Conservation (phyloP, 2,329 filamentous ascomycete species). For the Arachnomyces sp. region DNA sequence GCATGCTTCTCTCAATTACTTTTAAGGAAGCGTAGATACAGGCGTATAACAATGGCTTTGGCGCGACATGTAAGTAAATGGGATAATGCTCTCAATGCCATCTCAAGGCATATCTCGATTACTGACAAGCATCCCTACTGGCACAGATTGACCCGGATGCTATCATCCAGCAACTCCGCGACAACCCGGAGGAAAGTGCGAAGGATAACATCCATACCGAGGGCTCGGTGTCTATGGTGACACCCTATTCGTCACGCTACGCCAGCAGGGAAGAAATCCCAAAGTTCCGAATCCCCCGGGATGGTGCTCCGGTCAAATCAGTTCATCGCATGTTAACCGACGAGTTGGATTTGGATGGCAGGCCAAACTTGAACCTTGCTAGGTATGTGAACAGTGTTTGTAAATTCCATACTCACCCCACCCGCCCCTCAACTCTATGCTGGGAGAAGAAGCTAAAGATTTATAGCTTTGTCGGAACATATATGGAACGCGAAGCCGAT, state of each 20-base stretch:
- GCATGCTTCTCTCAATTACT: too few relatives aligned
- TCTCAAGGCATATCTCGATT: not conserved
- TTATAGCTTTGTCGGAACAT: slow-evolving; percentile 58
- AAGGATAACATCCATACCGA: slow-evolving; percentile 21
- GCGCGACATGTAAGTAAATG: slow-evolving; percentile 6
- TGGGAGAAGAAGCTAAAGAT: slow-evolving; percentile 1
- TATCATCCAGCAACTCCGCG: slow-evolving; percentile 19
- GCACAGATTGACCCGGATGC: slow-evolving; percentile 21
- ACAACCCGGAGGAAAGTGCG: slow-evolving; percentile 16
- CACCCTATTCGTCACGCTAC: slow-evolving; percentile 28
- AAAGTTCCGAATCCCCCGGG: slow-evolving; percentile 25
- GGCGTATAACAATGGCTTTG: slow-evolving; percentile 2
- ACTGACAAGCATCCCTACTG: not conserved
- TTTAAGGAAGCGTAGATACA: too few relatives aligned
- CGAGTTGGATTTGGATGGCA: slow-evolving; percentile 56
- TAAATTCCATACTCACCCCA: not conserved
- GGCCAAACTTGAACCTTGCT: slow-evolving; percentile 60
- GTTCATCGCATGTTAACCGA: slow-evolving; percentile 59
- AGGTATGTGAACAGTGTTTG: slow-evolving; percentile 25
- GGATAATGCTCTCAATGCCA: too few relatives aligned
- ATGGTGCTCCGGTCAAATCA: slow-evolving; percentile 42
- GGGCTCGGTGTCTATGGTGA: slow-evolving; percentile 17
- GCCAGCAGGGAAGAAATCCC: slow-evolving; percentile 24
- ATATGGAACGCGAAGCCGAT: slow-evolving; percentile 59
- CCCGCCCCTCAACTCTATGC: not conserved